Percentiles rank a stretch among this genome's conserved stretches.
phyloP scores from a whole-genome alignment of 2,329 filamentous ascomycete species.

The Cladophialophora psammophila region DNA sequence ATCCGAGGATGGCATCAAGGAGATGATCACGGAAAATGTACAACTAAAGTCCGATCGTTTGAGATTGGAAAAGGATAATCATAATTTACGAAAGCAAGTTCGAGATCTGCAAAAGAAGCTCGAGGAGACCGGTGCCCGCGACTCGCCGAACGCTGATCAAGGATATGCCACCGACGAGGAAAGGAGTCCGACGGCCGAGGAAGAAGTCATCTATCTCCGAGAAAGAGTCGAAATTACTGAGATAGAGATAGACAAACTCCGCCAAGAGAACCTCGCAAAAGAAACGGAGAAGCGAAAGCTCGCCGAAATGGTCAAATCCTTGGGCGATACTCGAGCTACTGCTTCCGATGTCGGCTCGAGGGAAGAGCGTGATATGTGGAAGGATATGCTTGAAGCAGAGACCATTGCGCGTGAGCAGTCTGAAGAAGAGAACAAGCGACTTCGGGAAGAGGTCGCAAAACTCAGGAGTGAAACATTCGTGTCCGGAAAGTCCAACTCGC shows the following conservation, averaged over 20 bases:
- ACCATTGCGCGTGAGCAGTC: conserved; percentile 86
- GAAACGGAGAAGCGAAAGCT: conserved; percentile 88
- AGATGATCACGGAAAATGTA: conserved; percentile 97
- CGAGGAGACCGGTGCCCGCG: conserved; percentile 56
- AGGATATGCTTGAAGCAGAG: conserved; percentile 91
- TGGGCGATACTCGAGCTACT: conserved; percentile 61
- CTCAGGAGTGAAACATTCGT: conserved; percentile 58
- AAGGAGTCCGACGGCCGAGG: conserved; percentile 65
- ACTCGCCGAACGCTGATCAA: conserved; percentile 55
- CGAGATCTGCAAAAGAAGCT: conserved; percentile 86
- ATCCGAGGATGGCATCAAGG: conserved; percentile 94
- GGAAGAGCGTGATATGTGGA: conserved; percentile 79
- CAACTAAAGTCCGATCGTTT: conserved; percentile 90
- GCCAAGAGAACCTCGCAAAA: conserved; percentile 76
- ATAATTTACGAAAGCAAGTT: conserved; percentile 77
- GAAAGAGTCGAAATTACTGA: conserved; percentile 87
- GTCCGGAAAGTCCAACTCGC: conserved; percentile 44
- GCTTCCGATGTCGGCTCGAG: conserved; percentile 58
- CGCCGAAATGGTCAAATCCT: conserved; percentile 76
- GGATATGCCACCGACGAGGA: conserved; percentile 66
- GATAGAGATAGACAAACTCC: conserved; percentile 80
- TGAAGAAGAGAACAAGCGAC: conserved; percentile 83
- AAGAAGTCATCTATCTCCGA: conserved; percentile 83
- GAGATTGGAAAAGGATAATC: conserved; percentile 89
- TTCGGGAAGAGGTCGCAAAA: conserved; percentile 84